These are phyloP conservation scores for Candida tropicalis DNA, from an alignment of 1,139 yeast genomes.

Conservation along the genomic window DNA sequence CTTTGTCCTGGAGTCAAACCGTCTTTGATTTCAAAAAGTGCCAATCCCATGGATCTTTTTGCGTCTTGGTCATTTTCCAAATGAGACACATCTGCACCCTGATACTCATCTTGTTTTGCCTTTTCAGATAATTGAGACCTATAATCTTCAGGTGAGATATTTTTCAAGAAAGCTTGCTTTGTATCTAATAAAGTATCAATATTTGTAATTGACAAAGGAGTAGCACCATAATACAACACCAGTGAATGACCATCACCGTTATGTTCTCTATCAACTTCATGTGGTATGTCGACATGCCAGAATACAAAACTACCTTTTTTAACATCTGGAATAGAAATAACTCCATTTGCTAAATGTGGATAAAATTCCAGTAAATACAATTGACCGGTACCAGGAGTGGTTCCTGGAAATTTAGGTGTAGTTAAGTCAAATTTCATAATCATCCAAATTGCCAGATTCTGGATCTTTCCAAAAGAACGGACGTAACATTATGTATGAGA, in stretches of 20 bases:
- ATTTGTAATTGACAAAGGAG: slow-evolving; percentile 20
- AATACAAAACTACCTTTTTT: slow-evolving; percentile 46
- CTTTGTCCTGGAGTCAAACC: slow-evolving; percentile 25
- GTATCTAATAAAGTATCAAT: slow-evolving; percentile 20
- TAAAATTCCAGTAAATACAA: slow-evolving; percentile 22
- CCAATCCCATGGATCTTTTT: slow-evolving; percentile 26
- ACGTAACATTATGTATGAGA: slow-evolving; percentile 45
- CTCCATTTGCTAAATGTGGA: slow-evolving; percentile 32
- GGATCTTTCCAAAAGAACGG: slow-evolving; percentile 44
- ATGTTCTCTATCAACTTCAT: slow-evolving; percentile 49
- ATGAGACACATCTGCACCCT: slow-evolving; percentile 21
- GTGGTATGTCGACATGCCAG: slow-evolving; percentile 53
- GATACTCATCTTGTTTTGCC: slow-evolving; percentile 16
- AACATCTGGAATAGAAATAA: slow-evolving; percentile 36
- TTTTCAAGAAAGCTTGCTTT: slow-evolving; percentile 16
- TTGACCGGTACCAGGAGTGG: slow-evolving; percentile 25
- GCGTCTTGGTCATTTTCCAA: slow-evolving; percentile 23
- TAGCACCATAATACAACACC: slow-evolving; percentile 29
- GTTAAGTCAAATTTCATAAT: slow-evolving; percentile 27
- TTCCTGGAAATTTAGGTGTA: slow-evolving; percentile 27
- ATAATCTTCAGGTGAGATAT: slow-evolving; percentile 21
- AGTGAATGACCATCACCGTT: slow-evolving; percentile 40
- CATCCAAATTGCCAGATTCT: slow-evolving; percentile 12
- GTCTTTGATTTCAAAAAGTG: slow-evolving; percentile 21
- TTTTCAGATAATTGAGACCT: slow-evolving; percentile 19